A percentile compares a stretch with the other conserved stretches of the same genome.
Evolutionary conservation across 225 moss, liverwort and hornwort species (phyloP).

Genomic region (Bryum argenteum): DNA sequence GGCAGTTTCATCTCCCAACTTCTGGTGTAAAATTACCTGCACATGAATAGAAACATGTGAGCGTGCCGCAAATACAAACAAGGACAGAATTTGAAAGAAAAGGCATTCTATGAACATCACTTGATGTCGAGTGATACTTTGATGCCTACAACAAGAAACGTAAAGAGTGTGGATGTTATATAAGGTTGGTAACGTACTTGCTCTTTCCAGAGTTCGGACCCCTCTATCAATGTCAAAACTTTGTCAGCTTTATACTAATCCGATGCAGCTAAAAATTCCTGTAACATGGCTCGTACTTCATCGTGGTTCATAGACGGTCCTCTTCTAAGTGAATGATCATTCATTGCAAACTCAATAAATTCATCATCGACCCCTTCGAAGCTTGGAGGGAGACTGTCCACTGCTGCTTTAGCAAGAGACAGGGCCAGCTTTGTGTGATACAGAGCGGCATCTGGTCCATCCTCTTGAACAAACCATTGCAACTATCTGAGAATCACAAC

Average conservation of each 20-base stretch:
- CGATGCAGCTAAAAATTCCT: conserved; percentile 72
- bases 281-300: conserved; percentile 63
- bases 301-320: conserved; percentile 50
- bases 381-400: conserved; percentile 47
- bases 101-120: too few relatives aligned
- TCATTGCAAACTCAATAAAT: conserved; percentile 20
- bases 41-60: conserved; percentile 22
- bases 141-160: conserved; percentile 3
- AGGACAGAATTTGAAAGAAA: too few relatives aligned
- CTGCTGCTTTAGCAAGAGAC: conserved; percentile 83
- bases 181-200: conserved; percentile 56
- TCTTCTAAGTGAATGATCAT: conserved; percentile 35
- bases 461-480: conserved; percentile 93
- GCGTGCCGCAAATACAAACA: conserved; percentile 14
- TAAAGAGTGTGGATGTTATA: conserved; percentile 8
- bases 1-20: conserved; percentile 91
- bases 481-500: conserved; percentile 65
- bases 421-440: conserved; percentile 95
- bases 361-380: conserved; percentile 30
- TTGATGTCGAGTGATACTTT: conserved; percentile 8
- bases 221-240: conserved; percentile 72
- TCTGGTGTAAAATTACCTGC: too few relatives aligned
- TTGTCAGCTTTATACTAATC: conserved; percentile 73
- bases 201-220: conserved; percentile 93
- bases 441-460: conserved; percentile 73